These are phyloP conservation scores for Penicillium coffeae DNA, from an alignment of 495 filamentous ascomycete genomes.

Conservation along the genomic window DNA sequence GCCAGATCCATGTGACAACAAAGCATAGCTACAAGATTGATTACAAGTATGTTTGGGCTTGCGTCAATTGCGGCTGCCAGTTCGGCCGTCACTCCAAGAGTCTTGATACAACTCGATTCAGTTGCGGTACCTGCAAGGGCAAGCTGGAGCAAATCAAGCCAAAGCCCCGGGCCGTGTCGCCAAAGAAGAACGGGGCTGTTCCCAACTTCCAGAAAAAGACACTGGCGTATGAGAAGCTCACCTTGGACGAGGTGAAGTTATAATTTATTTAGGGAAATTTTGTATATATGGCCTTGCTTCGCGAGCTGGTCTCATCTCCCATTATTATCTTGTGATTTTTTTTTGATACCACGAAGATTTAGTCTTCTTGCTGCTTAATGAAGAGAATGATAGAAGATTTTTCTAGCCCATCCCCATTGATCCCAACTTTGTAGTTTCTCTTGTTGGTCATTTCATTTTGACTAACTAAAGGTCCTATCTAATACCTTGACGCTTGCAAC, in stretches of 20 bases:
- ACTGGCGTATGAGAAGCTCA: constrained; percentile 10
- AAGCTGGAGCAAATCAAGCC: constrained; percentile 75
- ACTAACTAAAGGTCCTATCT: neutral
- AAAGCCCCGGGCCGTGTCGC: constrained; percentile 54
- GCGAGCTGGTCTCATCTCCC: neutral
- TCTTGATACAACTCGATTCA: constrained; percentile 60
- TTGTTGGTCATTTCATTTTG: neutral
- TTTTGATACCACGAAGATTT: neutral
- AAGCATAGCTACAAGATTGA: constrained; percentile 84
- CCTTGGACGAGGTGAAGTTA: constrained; percentile 11
- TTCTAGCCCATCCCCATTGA: too few relatives aligned
- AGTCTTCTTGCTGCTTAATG: neutral
- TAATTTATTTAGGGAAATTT: neutral
- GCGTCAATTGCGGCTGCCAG: constrained; percentile 59
- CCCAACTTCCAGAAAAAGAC: constrained; percentile 5
- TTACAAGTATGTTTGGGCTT: constrained; percentile 86
- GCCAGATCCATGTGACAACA: constrained; percentile 71
- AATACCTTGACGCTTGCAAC: neutral
- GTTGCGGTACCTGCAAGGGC: constrained; percentile 68
- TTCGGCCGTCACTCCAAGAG: constrained; percentile 82
- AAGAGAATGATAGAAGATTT: too few relatives aligned
- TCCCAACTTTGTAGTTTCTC: neutral
- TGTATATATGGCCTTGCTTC: neutral
- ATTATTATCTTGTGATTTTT: neutral
- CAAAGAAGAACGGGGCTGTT: constrained; percentile 48